A percentile compares a stretch with the other conserved stretches of the same genome.
Evolutionary conservation across 768 basidiomycete species (phyloP).

Genomic region (Suillus lakei): DNA sequence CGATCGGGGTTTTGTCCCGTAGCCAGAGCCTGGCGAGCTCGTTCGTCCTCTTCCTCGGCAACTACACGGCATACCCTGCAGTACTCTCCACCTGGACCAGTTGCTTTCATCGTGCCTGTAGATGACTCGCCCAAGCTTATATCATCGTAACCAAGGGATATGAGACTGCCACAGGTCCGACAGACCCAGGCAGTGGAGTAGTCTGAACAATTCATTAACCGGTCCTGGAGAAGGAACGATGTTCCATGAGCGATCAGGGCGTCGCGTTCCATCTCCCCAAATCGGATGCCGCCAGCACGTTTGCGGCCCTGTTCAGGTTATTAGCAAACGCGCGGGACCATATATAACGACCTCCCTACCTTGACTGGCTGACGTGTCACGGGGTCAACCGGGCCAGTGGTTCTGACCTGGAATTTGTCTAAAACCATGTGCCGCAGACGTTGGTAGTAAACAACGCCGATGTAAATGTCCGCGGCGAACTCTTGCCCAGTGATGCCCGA

Average conservation of each 20-base stretch:
- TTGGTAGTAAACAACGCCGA: slow-evolving; percentile 98
- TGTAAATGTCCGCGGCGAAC: slow-evolving; percentile 98
- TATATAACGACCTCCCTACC: slow-evolving; percentile 47
- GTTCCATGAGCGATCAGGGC: slow-evolving; percentile 98
- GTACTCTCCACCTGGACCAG: slow-evolving; percentile 88
- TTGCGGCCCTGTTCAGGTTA: slow-evolving; percentile 78
- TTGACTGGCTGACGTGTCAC: slow-evolving; percentile 97
- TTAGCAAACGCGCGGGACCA: neutral
- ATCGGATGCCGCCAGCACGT: slow-evolving; percentile 97
- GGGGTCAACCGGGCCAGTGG: slow-evolving; percentile 96
- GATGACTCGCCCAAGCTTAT: slow-evolving; percentile 68
- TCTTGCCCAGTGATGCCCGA: slow-evolving; percentile 99
- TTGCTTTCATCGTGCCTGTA: slow-evolving; percentile 55
- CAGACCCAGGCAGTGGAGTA: slow-evolving; percentile 99
- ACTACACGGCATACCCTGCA: slow-evolving; percentile 89
- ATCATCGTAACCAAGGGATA: slow-evolving; percentile 96
- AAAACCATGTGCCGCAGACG: slow-evolving; percentile 98
- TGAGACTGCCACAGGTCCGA: slow-evolving; percentile 92
- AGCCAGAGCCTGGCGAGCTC: slow-evolving; percentile 61
- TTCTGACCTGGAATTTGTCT: slow-evolving; percentile 99
- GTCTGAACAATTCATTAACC: slow-evolving; percentile 99
- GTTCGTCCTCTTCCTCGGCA: slow-evolving; percentile 66
- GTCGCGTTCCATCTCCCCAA: slow-evolving; percentile 99
- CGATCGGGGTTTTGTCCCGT: slow-evolving; percentile 54
- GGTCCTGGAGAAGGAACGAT: slow-evolving; percentile 96